These are phyloP conservation scores for Coccinonectria pachysandricola DNA, from an alignment of 2,329 filamentous ascomycete genomes.

Conservation along the genomic window DNA sequence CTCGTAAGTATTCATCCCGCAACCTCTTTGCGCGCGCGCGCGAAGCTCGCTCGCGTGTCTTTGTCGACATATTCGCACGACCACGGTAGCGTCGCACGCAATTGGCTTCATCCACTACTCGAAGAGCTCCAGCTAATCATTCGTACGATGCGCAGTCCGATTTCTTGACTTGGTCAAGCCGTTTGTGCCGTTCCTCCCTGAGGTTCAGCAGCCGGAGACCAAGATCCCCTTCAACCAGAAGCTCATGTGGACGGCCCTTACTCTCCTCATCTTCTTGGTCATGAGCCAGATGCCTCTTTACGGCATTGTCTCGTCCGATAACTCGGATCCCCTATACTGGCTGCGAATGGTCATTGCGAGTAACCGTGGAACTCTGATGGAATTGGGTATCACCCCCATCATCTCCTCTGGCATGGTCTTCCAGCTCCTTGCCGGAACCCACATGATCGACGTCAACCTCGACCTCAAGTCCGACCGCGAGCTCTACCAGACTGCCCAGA, in stretches of 20 bases:
- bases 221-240: conserved; percentile 99
- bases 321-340: conserved; percentile 98
- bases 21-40: conserved; percentile 10
- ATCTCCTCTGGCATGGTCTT: conserved; percentile 99
- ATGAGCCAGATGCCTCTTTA: conserved; percentile 99
- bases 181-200: conserved; percentile 97
- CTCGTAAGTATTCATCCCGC: conserved; percentile 33
- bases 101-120: conserved; percentile 13
- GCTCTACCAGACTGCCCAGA: conserved; percentile 99
- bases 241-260: conserved; percentile 90
- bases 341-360: conserved; percentile 99
- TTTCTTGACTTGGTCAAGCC: conserved; percentile 99
- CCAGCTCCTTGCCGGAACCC: conserved; percentile 97
- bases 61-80: conserved; percentile 9
- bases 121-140: conserved; percentile 19
- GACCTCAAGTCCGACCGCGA: conserved; percentile 99
- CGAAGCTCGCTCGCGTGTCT: conserved; percentile 8
- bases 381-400: conserved; percentile 94
- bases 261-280: conserved; percentile 96
- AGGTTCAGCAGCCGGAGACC: conserved; percentile 97
- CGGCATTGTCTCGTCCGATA: conserved; percentile 97
- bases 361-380: conserved; percentile 95
- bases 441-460: conserved; percentile 99
- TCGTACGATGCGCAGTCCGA: conserved; percentile 54
- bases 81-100: conserved; percentile 11